phyloP scores from a whole-genome alignment of 768 basidiomycete species.

The Dacryopinax primogenitus region DNA sequence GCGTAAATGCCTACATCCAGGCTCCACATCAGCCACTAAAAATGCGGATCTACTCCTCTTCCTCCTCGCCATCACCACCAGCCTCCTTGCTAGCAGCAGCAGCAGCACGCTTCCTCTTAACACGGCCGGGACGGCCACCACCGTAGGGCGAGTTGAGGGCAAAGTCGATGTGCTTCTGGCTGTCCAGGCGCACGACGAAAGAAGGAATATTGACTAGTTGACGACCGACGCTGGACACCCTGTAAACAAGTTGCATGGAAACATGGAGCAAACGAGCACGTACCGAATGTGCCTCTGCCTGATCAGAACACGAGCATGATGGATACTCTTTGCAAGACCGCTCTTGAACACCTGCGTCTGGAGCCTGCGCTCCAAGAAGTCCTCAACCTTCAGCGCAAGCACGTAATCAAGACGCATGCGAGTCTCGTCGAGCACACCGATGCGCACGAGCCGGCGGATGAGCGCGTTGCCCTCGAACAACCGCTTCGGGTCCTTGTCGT shows the following conservation, averaged over 20 bases:
- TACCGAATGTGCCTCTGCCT: conserved; percentile 96
- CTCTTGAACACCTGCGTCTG: conserved; percentile 99
- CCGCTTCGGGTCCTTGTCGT: conserved; percentile 98
- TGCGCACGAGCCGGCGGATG: conserved; percentile 91
- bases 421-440: conserved; percentile 97
- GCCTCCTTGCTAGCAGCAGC: conserved; percentile 85
- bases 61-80: conserved; percentile 81
- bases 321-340: conserved; percentile 94
- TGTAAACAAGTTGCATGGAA: conserved; percentile 8
- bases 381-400: conserved; percentile 95
- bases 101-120: conserved; percentile 95
- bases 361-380: conserved; percentile 98
- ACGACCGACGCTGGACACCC: conserved; percentile 66
- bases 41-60: conserved; percentile 41
- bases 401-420: conserved; percentile 99
- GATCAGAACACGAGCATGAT: conserved; percentile 97
- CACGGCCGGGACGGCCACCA: conserved; percentile 86
- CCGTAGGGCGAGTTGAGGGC: conserved; percentile 93
- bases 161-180: conserved; percentile 99
- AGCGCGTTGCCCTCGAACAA: conserved; percentile 94
- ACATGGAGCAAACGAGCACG: conserved; percentile 21
- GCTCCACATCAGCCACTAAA: not conserved
- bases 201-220: conserved; percentile 99
- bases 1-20: not conserved
- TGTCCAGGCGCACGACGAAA: conserved; percentile 97